phyloP scores from a whole-genome alignment of 2,329 filamentous ascomycete species.

The Aspergillus sp. region DNA sequence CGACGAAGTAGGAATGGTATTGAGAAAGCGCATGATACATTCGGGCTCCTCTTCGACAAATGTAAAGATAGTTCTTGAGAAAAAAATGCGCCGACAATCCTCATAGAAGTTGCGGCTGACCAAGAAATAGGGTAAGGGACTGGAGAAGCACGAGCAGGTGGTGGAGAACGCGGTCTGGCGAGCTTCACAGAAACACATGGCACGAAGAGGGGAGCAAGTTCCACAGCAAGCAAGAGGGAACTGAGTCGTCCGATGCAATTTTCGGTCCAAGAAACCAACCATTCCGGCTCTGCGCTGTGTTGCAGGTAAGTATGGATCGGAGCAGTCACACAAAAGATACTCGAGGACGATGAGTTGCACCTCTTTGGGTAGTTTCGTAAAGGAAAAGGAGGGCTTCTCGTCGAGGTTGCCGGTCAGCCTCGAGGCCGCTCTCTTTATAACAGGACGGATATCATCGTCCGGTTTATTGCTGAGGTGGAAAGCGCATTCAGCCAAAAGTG shows the following conservation, averaged over 20 bases:
- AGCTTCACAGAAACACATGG: slow-evolving; percentile 28
- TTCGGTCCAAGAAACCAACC: slow-evolving; percentile 24
- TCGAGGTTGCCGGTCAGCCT: slow-evolving; percentile 22
- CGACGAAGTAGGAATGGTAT: slow-evolving; percentile 25
- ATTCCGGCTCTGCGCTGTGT: slow-evolving; percentile 14
- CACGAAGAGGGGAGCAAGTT: slow-evolving; percentile 27
- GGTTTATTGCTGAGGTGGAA: slow-evolving; percentile 24
- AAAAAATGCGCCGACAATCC: slow-evolving; percentile 28
- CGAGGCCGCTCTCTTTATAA: slow-evolving; percentile 23
- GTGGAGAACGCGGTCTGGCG: slow-evolving; percentile 31
- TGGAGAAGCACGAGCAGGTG: slow-evolving; percentile 29
- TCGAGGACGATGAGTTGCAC: slow-evolving; percentile 33
- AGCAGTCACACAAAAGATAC: slow-evolving; percentile 20
- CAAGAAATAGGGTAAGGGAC: slow-evolving; percentile 31
- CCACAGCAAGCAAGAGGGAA: slow-evolving; percentile 27
- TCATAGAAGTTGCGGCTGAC: slow-evolving; percentile 30
- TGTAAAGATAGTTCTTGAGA: slow-evolving; percentile 26
- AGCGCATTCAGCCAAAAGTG: slow-evolving; percentile 26
- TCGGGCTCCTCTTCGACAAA: slow-evolving; percentile 31
- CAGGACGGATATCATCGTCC: slow-evolving; percentile 21
- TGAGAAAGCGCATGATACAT: slow-evolving; percentile 26
- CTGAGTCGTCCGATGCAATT: slow-evolving; percentile 9
- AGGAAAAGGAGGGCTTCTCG: slow-evolving; percentile 25
- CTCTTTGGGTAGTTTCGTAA: slow-evolving; percentile 31
- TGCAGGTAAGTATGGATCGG: slow-evolving; percentile 21